phyloP scores from a whole-genome alignment of 148 eudicot species.

The Persicaria tinctoria region DNA sequence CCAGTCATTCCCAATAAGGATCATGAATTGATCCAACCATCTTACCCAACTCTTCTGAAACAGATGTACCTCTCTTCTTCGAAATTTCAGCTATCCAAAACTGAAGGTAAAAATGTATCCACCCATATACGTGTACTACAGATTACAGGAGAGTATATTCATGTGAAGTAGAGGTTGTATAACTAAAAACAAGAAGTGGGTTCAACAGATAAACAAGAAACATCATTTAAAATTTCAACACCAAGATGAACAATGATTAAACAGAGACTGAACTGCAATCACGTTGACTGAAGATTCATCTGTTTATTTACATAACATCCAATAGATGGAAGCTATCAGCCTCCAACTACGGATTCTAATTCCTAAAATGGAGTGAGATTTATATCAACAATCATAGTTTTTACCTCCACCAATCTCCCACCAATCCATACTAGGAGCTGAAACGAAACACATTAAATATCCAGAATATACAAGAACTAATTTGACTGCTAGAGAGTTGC shows the following conservation, averaged over 20 bases:
- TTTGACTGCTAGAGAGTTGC: background rate
- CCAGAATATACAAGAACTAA: constrained; percentile 11
- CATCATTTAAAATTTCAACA: background rate
- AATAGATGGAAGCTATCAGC: background rate
- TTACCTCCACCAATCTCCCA: background rate
- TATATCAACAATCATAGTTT: constrained; percentile 4
- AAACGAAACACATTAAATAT: background rate
- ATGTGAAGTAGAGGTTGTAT: background rate
- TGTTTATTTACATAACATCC: constrained; percentile 10
- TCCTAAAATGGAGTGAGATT: background rate
- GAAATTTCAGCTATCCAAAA: background rate
- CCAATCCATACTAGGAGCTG: background rate
- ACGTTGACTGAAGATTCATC: constrained; percentile 8
- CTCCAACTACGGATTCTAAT: background rate
- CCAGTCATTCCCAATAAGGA: background rate
- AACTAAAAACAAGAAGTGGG: background rate
- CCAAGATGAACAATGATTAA: background rate
- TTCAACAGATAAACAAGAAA: background rate
- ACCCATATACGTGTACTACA: background rate
- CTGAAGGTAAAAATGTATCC: background rate
- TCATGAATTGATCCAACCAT: background rate
- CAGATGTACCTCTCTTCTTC: background rate
- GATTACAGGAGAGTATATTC: background rate
- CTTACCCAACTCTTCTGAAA: background rate
- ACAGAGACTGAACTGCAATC: background rate